Evolutionary conservation across 2,329 filamentous ascomycete genomes (phyloP).

Genomic region (Aureobasidium leucospermi): DNA sequence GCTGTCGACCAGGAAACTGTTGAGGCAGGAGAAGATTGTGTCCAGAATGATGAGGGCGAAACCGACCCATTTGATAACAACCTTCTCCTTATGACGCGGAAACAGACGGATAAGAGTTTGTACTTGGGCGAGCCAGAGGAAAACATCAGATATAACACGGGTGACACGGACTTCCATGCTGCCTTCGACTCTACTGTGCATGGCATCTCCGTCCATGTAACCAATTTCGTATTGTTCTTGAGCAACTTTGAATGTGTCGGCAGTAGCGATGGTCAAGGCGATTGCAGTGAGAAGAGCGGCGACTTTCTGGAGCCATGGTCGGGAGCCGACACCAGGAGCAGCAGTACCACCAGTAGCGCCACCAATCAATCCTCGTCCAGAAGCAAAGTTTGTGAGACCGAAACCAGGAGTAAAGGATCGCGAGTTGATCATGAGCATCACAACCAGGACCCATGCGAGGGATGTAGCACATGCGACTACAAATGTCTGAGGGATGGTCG

Average conservation of each 20-base stretch:
- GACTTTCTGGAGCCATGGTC: constrained; percentile 81
- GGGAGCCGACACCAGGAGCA: constrained; percentile 77
- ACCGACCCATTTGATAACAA: constrained; percentile 97
- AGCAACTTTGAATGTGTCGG: constrained; percentile 81
- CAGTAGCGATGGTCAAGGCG: constrained; percentile 87
- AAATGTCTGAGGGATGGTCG: constrained; percentile 86
- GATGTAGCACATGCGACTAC: constrained; percentile 87
- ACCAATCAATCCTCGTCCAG: constrained; percentile 79
- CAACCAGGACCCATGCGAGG: constrained; percentile 82
- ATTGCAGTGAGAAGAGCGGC: constrained; percentile 60
- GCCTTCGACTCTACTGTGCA: constrained; percentile 74
- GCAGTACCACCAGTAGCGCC: constrained; percentile 59
- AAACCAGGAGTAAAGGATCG: constrained; percentile 85
- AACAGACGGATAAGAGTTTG: constrained; percentile 95
- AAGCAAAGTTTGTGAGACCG: constrained; percentile 40
- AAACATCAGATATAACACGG: constrained; percentile 88
- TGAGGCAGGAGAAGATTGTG: constrained; percentile 81
- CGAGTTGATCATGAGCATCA: constrained; percentile 92
- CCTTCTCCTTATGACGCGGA: constrained; percentile 91
- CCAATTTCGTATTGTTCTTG: constrained; percentile 72
- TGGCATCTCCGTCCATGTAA: constrained; percentile 66
- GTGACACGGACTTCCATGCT: constrained; percentile 83
- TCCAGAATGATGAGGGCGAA: constrained; percentile 90
- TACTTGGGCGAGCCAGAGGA: constrained; percentile 94
- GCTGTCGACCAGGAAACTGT: constrained; percentile 66